Evolutionary conservation across 352 stramenopile genomes (phyloP), one percentile per base, ranked within the genome.

Genomic region (Phytophthora podocarpi): DNA sequence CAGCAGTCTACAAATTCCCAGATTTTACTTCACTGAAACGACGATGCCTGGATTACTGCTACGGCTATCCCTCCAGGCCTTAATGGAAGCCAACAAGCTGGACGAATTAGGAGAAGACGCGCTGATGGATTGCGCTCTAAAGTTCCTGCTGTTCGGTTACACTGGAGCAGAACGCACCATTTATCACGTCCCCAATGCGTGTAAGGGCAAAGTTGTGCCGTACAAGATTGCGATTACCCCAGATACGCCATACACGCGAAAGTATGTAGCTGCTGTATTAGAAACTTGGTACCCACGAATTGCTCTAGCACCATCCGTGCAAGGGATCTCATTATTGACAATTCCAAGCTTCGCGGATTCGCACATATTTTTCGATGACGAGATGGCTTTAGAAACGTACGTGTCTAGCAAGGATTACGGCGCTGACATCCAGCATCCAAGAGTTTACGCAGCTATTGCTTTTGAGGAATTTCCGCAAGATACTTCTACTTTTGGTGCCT

Each of bases 181-280:
- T 9, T 86, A 87, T 53, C 57, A 71, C 26, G 51, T 87, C 0
- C 84, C 84, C 0, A 31, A 34, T 10, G 70, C 72, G 6, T 93
- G 84, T 43, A 53, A 64, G 26, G 73, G 63, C 16, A 82, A 77
- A 37, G 57, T 93, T 49, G 64, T 89, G 5, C 82, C 82, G 12
- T 91, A 89, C 71, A 91, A 89, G 43, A 72, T 93, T 36, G 80
- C 78, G 4, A 87, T 93, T 45, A 76, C 82, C 2, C 84, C 84
- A 0, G 82, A 93, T 60, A 90, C 66, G 1, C 18, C 63, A 2
- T 93, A 82, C 53, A 91, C 84, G n/a, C 78, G 84, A 8, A 31
- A 78, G 18, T 93, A 93, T 46, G 76, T 93, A 30, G 54, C 69
- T 0, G 31, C 52, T 10, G 48, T 69, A 1, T 32, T 93, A 40